A percentile compares a stretch with the other conserved stretches of the same genome.
Conservation (phyloP, 2,329 filamentous ascomycete species). For the Colletotrichum aenigma region DNA sequence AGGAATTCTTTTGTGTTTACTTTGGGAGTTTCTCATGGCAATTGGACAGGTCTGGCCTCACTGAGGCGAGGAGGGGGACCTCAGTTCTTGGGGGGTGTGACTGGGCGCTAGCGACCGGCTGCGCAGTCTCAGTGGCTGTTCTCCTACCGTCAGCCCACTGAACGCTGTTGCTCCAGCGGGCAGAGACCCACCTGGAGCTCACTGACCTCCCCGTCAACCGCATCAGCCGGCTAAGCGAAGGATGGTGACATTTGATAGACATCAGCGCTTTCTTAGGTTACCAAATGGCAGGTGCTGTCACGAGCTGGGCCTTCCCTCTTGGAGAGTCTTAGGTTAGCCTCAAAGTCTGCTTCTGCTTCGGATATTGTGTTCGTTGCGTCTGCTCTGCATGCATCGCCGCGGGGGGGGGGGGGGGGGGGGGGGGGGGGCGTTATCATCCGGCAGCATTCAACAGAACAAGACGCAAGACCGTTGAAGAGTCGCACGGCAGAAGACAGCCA, state of each 20-base stretch:
- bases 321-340: background rate
- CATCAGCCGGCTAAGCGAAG: background rate
- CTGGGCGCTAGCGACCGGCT: slow-evolving; percentile 1
- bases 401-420: background rate
- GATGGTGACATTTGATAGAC: slow-evolving; percentile 12
- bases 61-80: background rate
- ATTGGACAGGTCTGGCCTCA: background rate
- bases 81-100: background rate
- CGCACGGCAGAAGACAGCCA: background rate
- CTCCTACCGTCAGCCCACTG: background rate
- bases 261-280: background rate
- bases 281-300: background rate
- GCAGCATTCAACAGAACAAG: background rate
- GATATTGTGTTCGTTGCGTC: background rate
- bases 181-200: background rate
- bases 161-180: background rate
- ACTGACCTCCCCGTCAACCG: background rate
- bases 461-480: background rate
- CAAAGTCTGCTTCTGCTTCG: background rate
- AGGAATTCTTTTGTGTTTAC: slow-evolving; percentile 21
- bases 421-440: background rate
- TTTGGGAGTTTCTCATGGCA: slow-evolving; percentile 12
- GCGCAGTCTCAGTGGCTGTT: background rate
- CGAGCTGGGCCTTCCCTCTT: background rate
- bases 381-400: background rate